These are phyloP conservation scores for Erodium maritimum DNA, from an alignment of 345 rosid species.

Conservation along the genomic window DNA sequence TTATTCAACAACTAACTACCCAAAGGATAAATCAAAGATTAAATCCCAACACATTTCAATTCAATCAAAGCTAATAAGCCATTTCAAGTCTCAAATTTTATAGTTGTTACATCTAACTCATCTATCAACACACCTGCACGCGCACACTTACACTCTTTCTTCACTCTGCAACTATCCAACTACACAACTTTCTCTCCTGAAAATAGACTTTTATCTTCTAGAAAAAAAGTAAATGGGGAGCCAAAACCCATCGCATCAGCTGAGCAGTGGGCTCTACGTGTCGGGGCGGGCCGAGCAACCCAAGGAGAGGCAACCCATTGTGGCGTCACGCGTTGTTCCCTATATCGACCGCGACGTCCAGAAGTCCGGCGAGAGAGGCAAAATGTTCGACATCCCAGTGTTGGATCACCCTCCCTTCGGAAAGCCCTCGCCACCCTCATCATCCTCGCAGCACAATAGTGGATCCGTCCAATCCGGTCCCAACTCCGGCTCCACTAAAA, in stretches of 20 bases:
- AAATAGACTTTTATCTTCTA: no score
- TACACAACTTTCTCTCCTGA: no score
- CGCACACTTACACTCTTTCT: no score
- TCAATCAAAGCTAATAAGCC: no score
- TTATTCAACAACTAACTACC: no score
- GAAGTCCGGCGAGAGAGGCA: slow-evolving; percentile 88
- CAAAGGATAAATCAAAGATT: no score
- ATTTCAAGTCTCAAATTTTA: no score
- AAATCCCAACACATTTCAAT: no score
- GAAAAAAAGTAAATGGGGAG: slow-evolving; percentile 40
- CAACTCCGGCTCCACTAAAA: slow-evolving; percentile 56
- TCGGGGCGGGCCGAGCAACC: slow-evolving; percentile 67
- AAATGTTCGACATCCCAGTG: slow-evolving; percentile 82
- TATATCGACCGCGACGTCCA: slow-evolving; percentile 88
- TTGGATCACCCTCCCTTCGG: slow-evolving; percentile 26
- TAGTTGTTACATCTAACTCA: no score
- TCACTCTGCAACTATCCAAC: no score
- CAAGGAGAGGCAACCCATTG: slow-evolving; percentile 67
- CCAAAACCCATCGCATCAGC: slow-evolving; percentile 80
- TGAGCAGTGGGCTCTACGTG: slow-evolving; percentile 65
- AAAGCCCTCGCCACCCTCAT: slow-evolving; percentile 43
- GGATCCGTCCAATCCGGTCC: slow-evolving; percentile 80
- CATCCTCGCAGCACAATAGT: slow-evolving; percentile 61
- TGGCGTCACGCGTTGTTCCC: slow-evolving; percentile 64
- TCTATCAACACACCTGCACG: no score